Evolutionary conservation across 2,329 filamentous ascomycete genomes (phyloP), one percentile per base, ranked within the genome.

Genomic region (Lachnellula occidentalis): DNA sequence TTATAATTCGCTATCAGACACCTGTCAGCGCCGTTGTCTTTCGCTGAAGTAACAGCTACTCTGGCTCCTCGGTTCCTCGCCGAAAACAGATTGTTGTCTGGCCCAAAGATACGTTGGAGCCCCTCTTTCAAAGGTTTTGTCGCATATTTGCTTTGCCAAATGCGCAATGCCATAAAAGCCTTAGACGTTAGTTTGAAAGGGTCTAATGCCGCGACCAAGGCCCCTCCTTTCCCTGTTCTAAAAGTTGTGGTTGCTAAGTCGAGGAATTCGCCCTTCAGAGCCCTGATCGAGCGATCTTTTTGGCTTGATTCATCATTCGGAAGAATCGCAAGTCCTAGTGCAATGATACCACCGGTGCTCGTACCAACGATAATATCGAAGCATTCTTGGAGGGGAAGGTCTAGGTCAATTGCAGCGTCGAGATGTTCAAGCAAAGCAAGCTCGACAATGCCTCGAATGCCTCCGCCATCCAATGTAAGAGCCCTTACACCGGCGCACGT

Each of bases 1-100:
- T 57, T 57, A 34, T 57, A 57, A 36, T 50, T 57, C 11, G 51
- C 47, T 6, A 57, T 54, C 4, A 57, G 17, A 36, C 55, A 57
- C 17, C 36, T 51, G 14, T 37, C 37, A n/a, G 34, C 37, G 17
- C 51, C 51, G n/a, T 47, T 43, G 27, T 57, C 55, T 31, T 54
- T 57, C 15, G 51, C 51, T 4, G 55, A 54, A 8, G 51, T 54
- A 14, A 57, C 51, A 15, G 51, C 51, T n/a, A 57, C 55, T 27
- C 55, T 27, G 27, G 50, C 43, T 21, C 22, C 31, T 5, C 48
- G 51, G 41, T 19, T 34, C n/a, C 17, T 42, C 15, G 48, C 51
- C 31, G 42, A 54, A 41, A 54, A 57, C 21, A 51, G 45, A 21
- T 50, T 57, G 4, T 14, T 54, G 4, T 47, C 37, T 2, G 46